Conservation (phyloP, 2,329 filamentous ascomycete species). For the Aureobasidium uvarum region DNA sequence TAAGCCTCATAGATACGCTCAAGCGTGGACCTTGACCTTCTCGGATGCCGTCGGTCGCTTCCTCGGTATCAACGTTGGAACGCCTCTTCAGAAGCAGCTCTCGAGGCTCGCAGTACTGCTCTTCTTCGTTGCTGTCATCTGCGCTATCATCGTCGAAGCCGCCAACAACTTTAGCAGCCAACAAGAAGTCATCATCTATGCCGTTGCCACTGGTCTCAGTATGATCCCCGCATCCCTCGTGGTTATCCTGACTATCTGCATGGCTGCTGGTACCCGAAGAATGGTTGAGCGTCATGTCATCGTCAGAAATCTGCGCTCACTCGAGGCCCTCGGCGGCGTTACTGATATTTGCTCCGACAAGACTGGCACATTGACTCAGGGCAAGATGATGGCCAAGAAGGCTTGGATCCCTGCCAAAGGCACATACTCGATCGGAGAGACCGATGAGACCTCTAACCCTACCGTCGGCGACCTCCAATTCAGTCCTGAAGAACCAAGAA, state of each 20-base stretch:
- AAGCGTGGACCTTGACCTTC: constrained; percentile 54
- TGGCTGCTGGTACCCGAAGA: constrained; percentile 59
- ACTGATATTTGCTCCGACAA: constrained; percentile 67
- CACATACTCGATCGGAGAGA: constrained; percentile 59
- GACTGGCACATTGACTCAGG: constrained; percentile 58
- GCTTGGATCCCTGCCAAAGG: constrained; percentile 61
- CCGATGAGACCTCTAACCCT: constrained; percentile 59
- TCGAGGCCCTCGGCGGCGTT: constrained; percentile 64
- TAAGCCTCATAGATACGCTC: constrained; percentile 42
- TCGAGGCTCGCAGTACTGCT: constrained; percentile 77
- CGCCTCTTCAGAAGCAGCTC: constrained; percentile 75
- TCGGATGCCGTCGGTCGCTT: constrained; percentile 61
- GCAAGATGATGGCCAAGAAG: constrained; percentile 63
- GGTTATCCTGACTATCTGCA: constrained; percentile 42
- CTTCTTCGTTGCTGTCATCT: constrained; percentile 67
- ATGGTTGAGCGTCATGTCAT: constrained; percentile 66
- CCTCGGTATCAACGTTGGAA: constrained; percentile 67
- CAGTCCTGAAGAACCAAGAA: constrained; percentile 27
- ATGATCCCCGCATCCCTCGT: constrained; percentile 59
- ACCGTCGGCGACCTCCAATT: constrained; percentile 58
- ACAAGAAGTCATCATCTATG: constrained; percentile 64
- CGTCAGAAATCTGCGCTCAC: constrained; percentile 62
- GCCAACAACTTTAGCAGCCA: constrained; percentile 57
- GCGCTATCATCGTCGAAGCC: constrained; percentile 64
- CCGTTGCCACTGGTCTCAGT: constrained; percentile 59